A percentile compares a stretch with the other conserved stretches of the same genome.
phyloP scores from a whole-genome alignment of 805 yeast genomes.

The Wickerhamomyces canadensis region DNA sequence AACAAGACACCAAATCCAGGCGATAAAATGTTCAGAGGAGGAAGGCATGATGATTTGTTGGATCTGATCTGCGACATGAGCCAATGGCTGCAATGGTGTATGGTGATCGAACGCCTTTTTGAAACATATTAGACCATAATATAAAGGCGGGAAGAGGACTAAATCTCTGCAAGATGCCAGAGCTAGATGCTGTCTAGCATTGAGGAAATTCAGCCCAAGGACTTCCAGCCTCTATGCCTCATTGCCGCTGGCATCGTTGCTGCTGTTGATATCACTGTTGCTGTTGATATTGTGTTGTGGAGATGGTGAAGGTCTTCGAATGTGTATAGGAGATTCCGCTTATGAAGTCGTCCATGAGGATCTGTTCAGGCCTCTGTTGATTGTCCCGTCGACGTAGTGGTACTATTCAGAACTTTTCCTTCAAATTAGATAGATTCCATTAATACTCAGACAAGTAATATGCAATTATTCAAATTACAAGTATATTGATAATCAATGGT shows the following conservation, averaged over 20 bases:
- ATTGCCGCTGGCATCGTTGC: conserved; percentile 4
- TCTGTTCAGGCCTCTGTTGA: too few species aligned
- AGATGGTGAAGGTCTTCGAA: too few species aligned
- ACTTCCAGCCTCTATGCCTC: conserved; percentile 35
- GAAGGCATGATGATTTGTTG: conserved; percentile 36
- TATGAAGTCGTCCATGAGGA: too few species aligned
- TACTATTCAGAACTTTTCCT: too few species aligned
- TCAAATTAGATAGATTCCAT: too few species aligned
- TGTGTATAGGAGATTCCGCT: too few species aligned
- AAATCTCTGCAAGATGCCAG: conserved; percentile 76
- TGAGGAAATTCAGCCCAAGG: conserved; percentile 64
- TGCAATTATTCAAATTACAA: too few species aligned
- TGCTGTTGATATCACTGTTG: not conserved
- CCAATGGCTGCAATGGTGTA: not conserved
- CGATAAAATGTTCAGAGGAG: conserved; percentile 71
- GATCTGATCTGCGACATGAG: conserved; percentile 4
- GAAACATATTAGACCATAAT: conserved; percentile 44
- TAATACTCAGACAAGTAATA: too few species aligned
- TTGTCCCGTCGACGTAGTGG: too few species aligned
- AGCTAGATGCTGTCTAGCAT: conserved; percentile 70
- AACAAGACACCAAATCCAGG: conserved; percentile 91
- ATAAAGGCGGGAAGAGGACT: conserved; percentile 61
- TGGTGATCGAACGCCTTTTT: conserved; percentile 14
- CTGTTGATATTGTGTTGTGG: not conserved
- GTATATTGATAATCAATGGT: too few species aligned